These are phyloP conservation scores for Chalciporus pseudorubinellus DNA, from an alignment of 768 basidiomycete genomes.

Conservation along the genomic window DNA sequence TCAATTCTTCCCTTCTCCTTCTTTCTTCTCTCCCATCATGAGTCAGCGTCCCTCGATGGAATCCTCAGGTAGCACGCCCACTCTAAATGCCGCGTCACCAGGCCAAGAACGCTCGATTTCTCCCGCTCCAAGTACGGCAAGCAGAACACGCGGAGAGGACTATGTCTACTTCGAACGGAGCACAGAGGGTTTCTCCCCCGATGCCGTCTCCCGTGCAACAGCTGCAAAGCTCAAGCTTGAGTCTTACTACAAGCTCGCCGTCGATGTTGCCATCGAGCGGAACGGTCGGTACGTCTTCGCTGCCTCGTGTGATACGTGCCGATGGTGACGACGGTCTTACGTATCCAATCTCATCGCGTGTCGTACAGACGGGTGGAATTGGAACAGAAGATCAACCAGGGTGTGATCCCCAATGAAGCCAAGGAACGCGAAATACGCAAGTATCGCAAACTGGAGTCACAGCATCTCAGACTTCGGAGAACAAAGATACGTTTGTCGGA, in stretches of 20 bases:
- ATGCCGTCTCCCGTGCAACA: constrained; percentile 85
- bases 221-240: constrained; percentile 96
- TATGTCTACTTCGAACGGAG: constrained; percentile 97
- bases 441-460: constrained; percentile 83
- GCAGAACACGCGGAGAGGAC: constrained; percentile 39
- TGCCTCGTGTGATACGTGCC: constrained; percentile 1
- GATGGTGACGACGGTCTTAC: constrained; percentile 4
- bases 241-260: constrained; percentile 97
- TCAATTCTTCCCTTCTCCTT: constrained; percentile 2
- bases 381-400: constrained; percentile 79
- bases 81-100: constrained; percentile 17
- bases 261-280: constrained; percentile 93
- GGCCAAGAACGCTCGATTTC: constrained; percentile 30
- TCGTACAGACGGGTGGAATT: constrained; percentile 76
- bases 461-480: constrained; percentile 86
- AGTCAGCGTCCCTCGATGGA: constrained; percentile 32
- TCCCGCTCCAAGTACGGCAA: constrained; percentile 31
- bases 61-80: constrained; percentile 17
- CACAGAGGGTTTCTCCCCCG: constrained; percentile 76
- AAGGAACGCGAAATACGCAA: constrained; percentile 88
- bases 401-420: constrained; percentile 69
- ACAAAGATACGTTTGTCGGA: constrained; percentile 92
- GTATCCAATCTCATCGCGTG: background rate
- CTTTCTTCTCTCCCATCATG: constrained; percentile 17
- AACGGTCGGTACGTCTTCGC: constrained; percentile 70